A percentile compares a stretch with the other conserved stretches of the same genome.
These are phyloP conservation scores for Trypanosoma congolense DNA, from an alignment of 208 protist species.

Conservation along the genomic window DNA sequence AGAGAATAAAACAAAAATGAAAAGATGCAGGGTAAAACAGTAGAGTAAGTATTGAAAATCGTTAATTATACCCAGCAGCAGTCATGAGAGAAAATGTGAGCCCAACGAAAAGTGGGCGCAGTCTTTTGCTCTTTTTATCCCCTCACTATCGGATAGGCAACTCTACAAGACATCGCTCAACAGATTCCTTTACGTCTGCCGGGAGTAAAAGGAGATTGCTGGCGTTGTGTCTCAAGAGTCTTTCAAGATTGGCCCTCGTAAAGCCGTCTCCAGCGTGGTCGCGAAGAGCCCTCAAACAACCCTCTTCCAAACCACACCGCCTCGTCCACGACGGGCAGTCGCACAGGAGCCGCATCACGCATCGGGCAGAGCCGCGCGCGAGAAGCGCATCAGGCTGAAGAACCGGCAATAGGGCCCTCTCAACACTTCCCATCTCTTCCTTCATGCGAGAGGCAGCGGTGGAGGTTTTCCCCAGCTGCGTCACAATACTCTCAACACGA, in stretches of 20 bases:
- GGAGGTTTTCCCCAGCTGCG: neutral
- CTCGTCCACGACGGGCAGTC: constrained; percentile 25
- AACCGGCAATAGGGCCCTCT: constrained; percentile 9
- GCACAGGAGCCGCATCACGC: constrained; percentile 27
- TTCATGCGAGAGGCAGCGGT: neutral
- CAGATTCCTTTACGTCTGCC: constrained; percentile 11
- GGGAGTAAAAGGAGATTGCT: constrained; percentile 8
- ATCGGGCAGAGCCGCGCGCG: constrained; percentile 23
- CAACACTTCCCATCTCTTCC: constrained; percentile 13
- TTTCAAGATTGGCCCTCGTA: constrained; percentile 29
- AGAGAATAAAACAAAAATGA: too few species aligned
- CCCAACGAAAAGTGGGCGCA: too few species aligned
- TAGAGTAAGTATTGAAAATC: too few species aligned
- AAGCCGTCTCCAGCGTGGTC: constrained; percentile 35
- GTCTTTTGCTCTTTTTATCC: too few species aligned
- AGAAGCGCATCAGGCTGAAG: constrained; percentile 9
- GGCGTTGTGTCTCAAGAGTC: constrained; percentile 9
- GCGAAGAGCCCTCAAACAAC: constrained; percentile 19
- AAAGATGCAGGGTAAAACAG: too few species aligned
- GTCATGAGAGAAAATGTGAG: too few species aligned
- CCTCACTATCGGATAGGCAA: constrained; percentile 19
- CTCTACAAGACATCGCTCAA: constrained; percentile 9
- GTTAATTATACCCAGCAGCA: too few species aligned
- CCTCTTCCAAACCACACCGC: constrained; percentile 19
- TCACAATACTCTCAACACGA: constrained; percentile 3